Base-by-base conservation (phyloP, 306 rosid species). In the Fragaria ananassa region DNA sequence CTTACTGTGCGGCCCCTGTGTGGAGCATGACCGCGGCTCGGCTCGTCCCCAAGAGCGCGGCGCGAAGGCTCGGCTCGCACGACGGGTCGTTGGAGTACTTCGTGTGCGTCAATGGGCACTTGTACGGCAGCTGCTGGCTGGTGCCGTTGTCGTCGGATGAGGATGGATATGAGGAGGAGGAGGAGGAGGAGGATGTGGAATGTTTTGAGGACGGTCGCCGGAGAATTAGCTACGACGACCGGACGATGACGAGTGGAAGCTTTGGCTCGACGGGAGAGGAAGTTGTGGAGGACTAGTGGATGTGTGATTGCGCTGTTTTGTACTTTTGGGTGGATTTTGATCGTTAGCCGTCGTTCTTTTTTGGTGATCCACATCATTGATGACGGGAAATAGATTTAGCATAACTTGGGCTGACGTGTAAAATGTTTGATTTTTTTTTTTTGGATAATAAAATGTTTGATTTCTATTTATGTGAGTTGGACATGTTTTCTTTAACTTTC, bases 21-120 rank as follows among this genome's bases (percentile, higher is more conserved):
- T 89, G 93, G 93, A 89, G 91, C 79, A 89, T 89, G 93, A 83
- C 85, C 11, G 13, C 84, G 35, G 93, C 93, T 58, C 41, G 83
- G 84, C 85, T 89, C n/a, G 74, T 89, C 0, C 89, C 91, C 15
- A 85, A 76, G 72, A 87, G 93, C 71, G 93, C 91, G 37, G 85
- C 93, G 3, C 69, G 93, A 78, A 67, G 91, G 84, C 91, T 89
- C 29, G 93, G 93, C 79, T 83, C 93, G 7, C 88, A 49, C 25
- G 85, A 87, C 0, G 91, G 88, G 1, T 86, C 85, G 6, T 37
- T 89, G 58, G 93, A 89, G 76, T 86, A 84, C 27, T 89, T 89
- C 54, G 91, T 89, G 4, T 89, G 93, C 65, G 85, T 89, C 19
- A 87, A 81, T 3, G 93, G 93, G 15, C 93, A 89, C 78, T 67